Evolutionary conservation across 352 stramenopile species (phyloP).

Genomic region (Phytophthora nicotianae): DNA sequence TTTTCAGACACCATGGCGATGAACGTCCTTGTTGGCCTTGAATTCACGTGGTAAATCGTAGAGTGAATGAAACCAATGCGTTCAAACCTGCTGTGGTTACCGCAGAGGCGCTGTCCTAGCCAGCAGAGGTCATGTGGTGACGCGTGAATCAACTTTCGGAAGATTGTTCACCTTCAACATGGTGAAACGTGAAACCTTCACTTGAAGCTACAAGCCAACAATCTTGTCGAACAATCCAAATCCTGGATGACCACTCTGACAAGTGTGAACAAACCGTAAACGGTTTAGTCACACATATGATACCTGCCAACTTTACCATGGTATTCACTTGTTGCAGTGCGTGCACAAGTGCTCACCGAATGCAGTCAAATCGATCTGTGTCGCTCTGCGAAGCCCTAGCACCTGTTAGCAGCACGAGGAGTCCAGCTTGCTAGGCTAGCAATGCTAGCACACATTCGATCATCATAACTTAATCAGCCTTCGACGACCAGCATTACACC

Average conservation of each 20-base stretch:
- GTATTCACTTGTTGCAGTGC: too few species aligned
- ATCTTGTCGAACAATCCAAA: too few species aligned
- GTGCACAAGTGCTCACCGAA: too few species aligned
- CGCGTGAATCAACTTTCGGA: slow-evolving; percentile 7
- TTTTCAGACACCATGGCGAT: slow-evolving; percentile 13
- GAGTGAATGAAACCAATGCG: slow-evolving; percentile 26
- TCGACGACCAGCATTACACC: neutral
- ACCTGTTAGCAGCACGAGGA: neutral
- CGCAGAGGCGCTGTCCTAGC: neutral
- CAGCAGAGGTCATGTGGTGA: neutral
- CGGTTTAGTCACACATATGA: slow-evolving; percentile 7
- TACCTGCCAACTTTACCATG: too few species aligned
- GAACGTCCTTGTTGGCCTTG: neutral
- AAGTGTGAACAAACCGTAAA: neutral
- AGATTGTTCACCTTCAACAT: slow-evolving; percentile 12
- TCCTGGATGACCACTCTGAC: neutral
- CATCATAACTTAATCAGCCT: slow-evolving; percentile 6
- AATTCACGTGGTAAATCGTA: slow-evolving; percentile 5
- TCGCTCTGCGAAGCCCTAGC: neutral
- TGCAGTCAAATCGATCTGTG: neutral
- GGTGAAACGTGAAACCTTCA: neutral
- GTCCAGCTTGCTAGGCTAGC: neutral
- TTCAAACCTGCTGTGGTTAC: neutral
- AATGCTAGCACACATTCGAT: neutral
- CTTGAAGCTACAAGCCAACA: slow-evolving; percentile 3